Evolutionary conservation across 2,329 filamentous ascomycete genomes (phyloP).

Genomic region (Epichloe glyceriae): DNA sequence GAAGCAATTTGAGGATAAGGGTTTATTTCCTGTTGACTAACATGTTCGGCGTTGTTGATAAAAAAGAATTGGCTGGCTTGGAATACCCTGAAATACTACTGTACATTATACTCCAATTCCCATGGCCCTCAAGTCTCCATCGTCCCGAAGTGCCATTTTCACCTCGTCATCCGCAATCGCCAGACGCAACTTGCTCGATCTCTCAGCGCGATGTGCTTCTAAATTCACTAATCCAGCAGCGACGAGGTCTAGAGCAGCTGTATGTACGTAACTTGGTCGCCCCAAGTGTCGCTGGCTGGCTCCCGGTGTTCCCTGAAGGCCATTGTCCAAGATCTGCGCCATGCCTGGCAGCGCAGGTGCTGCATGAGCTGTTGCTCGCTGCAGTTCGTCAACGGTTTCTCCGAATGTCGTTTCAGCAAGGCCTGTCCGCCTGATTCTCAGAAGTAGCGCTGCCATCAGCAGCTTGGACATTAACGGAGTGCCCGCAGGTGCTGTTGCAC

Average conservation of each 20-base stretch:
- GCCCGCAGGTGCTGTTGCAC: constrained; percentile 78
- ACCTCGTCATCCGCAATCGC: constrained; percentile 86
- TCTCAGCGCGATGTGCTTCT: constrained; percentile 67
- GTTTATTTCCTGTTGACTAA: not conserved
- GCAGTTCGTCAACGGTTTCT: constrained; percentile 72
- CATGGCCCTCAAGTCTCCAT: constrained; percentile 72
- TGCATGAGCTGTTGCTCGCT: constrained; percentile 22
- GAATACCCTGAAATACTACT: constrained; percentile 11
- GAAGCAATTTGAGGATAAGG: not conserved
- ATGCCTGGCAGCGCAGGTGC: constrained; percentile 24
- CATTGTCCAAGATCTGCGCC: constrained; percentile 21
- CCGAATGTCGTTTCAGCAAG: constrained; percentile 78
- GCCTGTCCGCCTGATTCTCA: constrained; percentile 69
- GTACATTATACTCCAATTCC: constrained; percentile 39
- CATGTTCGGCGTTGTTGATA: not conserved
- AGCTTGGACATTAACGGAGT: constrained; percentile 71
- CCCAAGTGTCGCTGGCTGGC: constrained; percentile 17
- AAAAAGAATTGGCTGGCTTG: not conserved
- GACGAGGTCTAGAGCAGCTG: constrained; percentile 68
- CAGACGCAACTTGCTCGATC: constrained; percentile 76
- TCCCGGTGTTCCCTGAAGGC: constrained; percentile 15
- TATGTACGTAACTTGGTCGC: constrained; percentile 37
- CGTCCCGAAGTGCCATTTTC: constrained; percentile 73
- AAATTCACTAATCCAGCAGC: constrained; percentile 80
- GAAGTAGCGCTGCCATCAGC: constrained; percentile 69